Evolutionary conservation across 2,329 filamentous ascomycete genomes (phyloP), one percentile per base, ranked within the genome.

Genomic region (Thielaviopsis musarum): DNA sequence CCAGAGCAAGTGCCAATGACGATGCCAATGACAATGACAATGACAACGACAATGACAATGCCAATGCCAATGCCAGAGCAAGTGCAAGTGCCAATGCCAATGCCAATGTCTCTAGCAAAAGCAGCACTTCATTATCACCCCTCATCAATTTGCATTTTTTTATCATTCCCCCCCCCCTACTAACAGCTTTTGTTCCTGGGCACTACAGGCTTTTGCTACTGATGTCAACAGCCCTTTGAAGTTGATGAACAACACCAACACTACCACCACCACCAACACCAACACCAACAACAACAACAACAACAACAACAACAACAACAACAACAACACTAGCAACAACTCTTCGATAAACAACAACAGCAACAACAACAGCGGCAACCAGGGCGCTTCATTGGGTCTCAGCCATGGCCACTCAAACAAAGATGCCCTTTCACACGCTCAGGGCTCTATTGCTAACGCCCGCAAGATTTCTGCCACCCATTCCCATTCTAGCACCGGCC

Each of bases 181-280:
- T 56, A 41, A 57, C 49, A 1, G 15, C 7, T 41, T 26, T 30
- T 12, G 45, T 13, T 15, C 19, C 7, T 45, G 51, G 2, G 17
- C 12, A 13, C 22, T 59, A 51, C 70, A 95, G 86, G 75, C 87
- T 63, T 96, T 96, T 71, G 73, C 82, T 56, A 81, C 80, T 56
- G 93, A 94, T 64, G 90, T 98, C 68, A 98, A 97, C 70, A 61
- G 60, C 54, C 96, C 93, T 41, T 87, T 90, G 38, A 76, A 96
- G 65, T 97, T 97, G 72, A 86, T 88, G 9, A 87, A 88, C 21
- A 51, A 83, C 34, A 85, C 88, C 67, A 91, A 88, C 62, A 83
- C 84, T 66, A 85, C 88, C 67, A 91, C 88, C 62, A 82, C 84
- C 66, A 78, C 81, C 51, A 74, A 82, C 73, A 70, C 77, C 69